These are phyloP conservation scores for Globisporangium ultimum DNA, from an alignment of 352 stramenopile genomes.

Conservation along the genomic window DNA sequence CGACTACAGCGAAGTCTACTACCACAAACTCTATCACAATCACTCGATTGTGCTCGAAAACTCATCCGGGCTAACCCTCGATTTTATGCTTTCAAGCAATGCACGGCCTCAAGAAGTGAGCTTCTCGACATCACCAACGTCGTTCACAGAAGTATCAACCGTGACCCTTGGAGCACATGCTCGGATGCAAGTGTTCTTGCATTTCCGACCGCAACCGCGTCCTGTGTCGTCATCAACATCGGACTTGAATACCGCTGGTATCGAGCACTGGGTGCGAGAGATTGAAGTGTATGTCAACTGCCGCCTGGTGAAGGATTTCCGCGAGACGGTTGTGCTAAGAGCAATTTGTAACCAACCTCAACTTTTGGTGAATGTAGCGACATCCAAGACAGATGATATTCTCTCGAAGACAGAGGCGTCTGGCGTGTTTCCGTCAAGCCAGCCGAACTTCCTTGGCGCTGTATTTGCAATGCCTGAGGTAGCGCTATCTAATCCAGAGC, in stretches of 20 bases:
- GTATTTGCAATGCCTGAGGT: slow-evolving; percentile 80
- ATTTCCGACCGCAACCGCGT: slow-evolving; percentile 74
- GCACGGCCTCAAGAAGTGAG: slow-evolving; percentile 73
- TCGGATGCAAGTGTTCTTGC: slow-evolving; percentile 84
- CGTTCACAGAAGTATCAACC: slow-evolving; percentile 78
- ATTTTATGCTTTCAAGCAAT: slow-evolving; percentile 87
- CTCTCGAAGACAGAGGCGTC: slow-evolving; percentile 21
- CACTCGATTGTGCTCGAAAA: slow-evolving; percentile 90
- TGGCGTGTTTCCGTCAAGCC: slow-evolving; percentile 29
- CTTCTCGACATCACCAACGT: slow-evolving; percentile 81
- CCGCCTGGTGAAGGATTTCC: slow-evolving; percentile 85
- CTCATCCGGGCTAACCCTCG: slow-evolving; percentile 73
- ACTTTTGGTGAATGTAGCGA: slow-evolving; percentile 63
- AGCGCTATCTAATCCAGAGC: slow-evolving; percentile 37
- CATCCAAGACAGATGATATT: slow-evolving; percentile 36
- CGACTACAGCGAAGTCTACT: slow-evolving; percentile 86
- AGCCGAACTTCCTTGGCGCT: slow-evolving; percentile 76
- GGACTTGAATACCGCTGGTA: slow-evolving; percentile 6
- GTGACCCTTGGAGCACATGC: slow-evolving; percentile 66
- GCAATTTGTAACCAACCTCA: slow-evolving; percentile 80
- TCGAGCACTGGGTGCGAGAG: slow-evolving; percentile 72
- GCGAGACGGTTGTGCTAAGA: slow-evolving; percentile 76
- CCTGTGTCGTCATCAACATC: slow-evolving; percentile 1
- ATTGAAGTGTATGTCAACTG: slow-evolving; percentile 88
- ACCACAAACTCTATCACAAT: slow-evolving; percentile 88